These are phyloP conservation scores for Pyrenophora tritici-repentis DNA, from an alignment of 2,329 filamentous ascomycete genomes.

Conservation along the genomic window DNA sequence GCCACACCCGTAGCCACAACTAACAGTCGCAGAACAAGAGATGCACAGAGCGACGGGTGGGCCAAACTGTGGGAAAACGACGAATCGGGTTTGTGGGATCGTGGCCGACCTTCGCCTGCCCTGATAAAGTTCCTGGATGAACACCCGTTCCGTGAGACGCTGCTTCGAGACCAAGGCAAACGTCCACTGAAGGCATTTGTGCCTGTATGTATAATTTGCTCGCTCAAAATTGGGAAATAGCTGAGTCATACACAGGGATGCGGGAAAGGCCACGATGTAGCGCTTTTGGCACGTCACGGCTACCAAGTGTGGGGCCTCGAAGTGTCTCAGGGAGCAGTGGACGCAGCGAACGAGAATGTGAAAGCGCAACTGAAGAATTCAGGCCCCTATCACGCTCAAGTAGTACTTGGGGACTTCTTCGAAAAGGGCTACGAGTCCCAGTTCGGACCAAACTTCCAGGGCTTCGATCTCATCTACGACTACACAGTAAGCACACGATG, in stretches of 20 bases:
- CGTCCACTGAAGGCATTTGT: slow-evolving; percentile 67
- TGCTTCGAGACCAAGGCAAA: slow-evolving; percentile 12
- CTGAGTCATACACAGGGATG: slow-evolving; percentile 58
- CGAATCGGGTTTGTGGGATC: slow-evolving; percentile 60
- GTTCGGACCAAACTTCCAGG: slow-evolving; percentile 27
- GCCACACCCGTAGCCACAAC: background rate
- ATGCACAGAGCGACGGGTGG: slow-evolving; percentile 48
- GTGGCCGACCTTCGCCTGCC: slow-evolving; percentile 58
- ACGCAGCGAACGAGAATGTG: slow-evolving; percentile 18
- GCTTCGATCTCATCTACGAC: slow-evolving; percentile 65
- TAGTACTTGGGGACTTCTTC: slow-evolving; percentile 69
- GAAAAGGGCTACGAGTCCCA: slow-evolving; percentile 57
- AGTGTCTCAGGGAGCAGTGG: slow-evolving; percentile 56
- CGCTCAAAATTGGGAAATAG: background rate
- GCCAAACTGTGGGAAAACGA: slow-evolving; percentile 58
- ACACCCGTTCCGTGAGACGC: slow-evolving; percentile 34
- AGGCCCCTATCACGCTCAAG: slow-evolving; percentile 48
- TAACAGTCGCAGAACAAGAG: slow-evolving; percentile 12
- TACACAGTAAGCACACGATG: slow-evolving; percentile 55
- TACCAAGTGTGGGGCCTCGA: slow-evolving; percentile 78
- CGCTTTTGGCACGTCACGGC: slow-evolving; percentile 72
- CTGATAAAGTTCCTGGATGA: slow-evolving; percentile 37
- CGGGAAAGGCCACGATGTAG: slow-evolving; percentile 77
- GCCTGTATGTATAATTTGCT: slow-evolving; percentile 47
- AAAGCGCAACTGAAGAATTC: slow-evolving; percentile 13